phyloP scores from a whole-genome alignment of 805 yeast genomes.

The Blastobotrys muscicola region DNA sequence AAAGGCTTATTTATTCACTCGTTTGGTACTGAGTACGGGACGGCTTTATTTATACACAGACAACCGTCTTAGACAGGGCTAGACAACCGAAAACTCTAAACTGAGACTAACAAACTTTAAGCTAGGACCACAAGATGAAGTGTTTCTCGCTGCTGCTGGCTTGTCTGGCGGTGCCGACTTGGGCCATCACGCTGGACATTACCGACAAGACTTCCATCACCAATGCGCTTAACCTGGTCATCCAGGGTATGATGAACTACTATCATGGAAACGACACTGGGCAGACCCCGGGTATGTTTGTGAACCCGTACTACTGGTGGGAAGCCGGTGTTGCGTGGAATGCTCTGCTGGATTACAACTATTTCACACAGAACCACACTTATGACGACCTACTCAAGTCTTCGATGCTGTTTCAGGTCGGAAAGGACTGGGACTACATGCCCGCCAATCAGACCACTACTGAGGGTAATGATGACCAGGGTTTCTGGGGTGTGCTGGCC shows the following conservation, averaged over 20 bases:
- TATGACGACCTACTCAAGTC: conserved; percentile 46
- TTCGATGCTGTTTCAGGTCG: conserved; percentile 60
- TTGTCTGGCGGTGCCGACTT: not conserved
- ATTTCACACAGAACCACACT: conserved; percentile 57
- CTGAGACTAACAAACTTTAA: not conserved
- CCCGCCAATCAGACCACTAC: conserved; percentile 75
- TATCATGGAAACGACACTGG: conserved; percentile 60
- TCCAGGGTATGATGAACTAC: conserved; percentile 71
- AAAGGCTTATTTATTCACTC: too few relatives aligned
- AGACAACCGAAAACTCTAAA: not conserved
- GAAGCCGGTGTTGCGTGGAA: conserved; percentile 72
- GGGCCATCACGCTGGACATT: conserved; percentile 13
- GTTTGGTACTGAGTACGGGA: too few relatives aligned
- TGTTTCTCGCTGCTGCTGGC: not conserved
- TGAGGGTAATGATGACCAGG: conserved; percentile 92
- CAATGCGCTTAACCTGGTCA: conserved; percentile 50
- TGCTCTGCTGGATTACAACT: conserved; percentile 68
- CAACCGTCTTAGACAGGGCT: too few relatives aligned
- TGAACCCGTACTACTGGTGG: conserved; percentile 82
- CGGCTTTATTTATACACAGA: too few relatives aligned
- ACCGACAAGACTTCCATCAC: conserved; percentile 15
- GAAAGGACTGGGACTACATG: conserved; percentile 55
- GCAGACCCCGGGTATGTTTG: conserved; percentile 64
- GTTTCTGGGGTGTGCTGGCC: conserved; percentile 82
- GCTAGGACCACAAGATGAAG: too few relatives aligned